Base-by-base conservation (phyloP, 495 filamentous ascomycete genomes). In the Penicillium lagena region DNA sequence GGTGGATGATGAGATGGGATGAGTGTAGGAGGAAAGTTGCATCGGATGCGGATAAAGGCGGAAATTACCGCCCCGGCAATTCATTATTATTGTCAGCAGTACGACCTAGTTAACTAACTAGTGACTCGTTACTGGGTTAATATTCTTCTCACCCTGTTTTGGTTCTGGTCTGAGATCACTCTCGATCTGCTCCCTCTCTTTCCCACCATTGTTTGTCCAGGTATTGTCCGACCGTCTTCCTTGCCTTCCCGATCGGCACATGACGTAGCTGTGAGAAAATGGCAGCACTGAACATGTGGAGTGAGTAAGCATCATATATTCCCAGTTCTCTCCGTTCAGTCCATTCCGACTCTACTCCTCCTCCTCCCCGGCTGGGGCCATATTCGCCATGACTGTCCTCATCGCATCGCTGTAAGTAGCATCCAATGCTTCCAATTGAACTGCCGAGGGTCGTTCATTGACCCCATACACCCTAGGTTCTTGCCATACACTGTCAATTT, bases 401-500 rank as follows among this genome's bases (percentile, higher is more conserved):
- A 78, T 91, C 45, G 85, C 78, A 51, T 89, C 87, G n/a, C 72
- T 91, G 87, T 91, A 76, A 75, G 83, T 76, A 39, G 22, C 22
- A 3, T 22, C 22, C 22, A 22, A 4, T 4, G 2, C 4, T 22
- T 22, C 22, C 22, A 22, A 22, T 22, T 22, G 22, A 22, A 3
- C 22, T 6, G 22, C 7, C 11, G 35, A 29, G 27, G 13, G 13
- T 4, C 7, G 32, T 37, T 40, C 4, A 22, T 43, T 50, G 43
- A 51, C 22, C 22, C 34, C 11, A 40, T 22, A 12, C 31, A 6
- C 40, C 45, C 36, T 52, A 95, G 90, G 35, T 94, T 94, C 60
- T 81, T 95, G 27, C 90, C 90, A 7, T 87, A 94, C 58, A 96
- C 90, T 2, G 72, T 95, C 51, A 81, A 91, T 57, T 96, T 95